A percentile compares a stretch with the other conserved stretches of the same genome.
phyloP scores from a whole-genome alignment of 2,329 filamentous ascomycete species.

The Exophiala oligosperma region DNA sequence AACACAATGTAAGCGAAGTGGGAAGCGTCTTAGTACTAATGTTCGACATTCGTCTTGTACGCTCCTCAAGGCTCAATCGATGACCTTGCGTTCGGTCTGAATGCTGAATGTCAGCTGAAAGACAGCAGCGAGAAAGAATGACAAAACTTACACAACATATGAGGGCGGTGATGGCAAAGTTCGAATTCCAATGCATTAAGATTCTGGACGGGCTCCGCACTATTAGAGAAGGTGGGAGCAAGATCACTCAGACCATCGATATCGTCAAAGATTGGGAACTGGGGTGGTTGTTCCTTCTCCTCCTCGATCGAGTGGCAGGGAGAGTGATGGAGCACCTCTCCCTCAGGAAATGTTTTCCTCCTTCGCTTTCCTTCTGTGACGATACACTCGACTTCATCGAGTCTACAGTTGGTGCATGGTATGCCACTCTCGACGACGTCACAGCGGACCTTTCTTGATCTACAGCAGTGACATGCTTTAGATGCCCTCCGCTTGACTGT shows the following conservation, averaged over 20 bases:
- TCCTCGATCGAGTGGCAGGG: conserved; percentile 26
- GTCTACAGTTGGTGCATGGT: conserved; percentile 81
- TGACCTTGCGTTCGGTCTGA: conserved; percentile 51
- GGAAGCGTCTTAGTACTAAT: conserved; percentile 40
- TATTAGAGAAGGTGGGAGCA: conserved; percentile 3
- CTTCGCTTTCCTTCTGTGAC: conserved; percentile 80
- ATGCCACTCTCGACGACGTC: conserved; percentile 85
- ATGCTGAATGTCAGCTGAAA: conserved; percentile 14
- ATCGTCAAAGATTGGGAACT: conserved; percentile 32
- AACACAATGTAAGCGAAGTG: conserved; percentile 36
- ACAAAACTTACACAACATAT: conserved; percentile 60
- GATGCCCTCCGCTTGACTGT: conserved; percentile 83
- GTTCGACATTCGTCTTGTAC: conserved; percentile 47
- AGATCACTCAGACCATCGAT: conserved; percentile 28
- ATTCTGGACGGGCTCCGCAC: background rate
- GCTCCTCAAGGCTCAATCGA: conserved; percentile 44
- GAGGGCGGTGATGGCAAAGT: conserved; percentile 57
- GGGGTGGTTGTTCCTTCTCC: conserved; percentile 20
- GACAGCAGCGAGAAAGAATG: background rate
- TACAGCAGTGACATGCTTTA: conserved; percentile 84
- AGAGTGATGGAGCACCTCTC: conserved; percentile 23
- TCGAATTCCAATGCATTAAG: conserved; percentile 46
- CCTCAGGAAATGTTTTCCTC: conserved; percentile 62
- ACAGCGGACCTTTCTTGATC: conserved; percentile 86
- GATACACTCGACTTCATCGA: conserved; percentile 54